Conservation (phyloP, 345 rosid species). For the Aegle marmelos region DNA sequence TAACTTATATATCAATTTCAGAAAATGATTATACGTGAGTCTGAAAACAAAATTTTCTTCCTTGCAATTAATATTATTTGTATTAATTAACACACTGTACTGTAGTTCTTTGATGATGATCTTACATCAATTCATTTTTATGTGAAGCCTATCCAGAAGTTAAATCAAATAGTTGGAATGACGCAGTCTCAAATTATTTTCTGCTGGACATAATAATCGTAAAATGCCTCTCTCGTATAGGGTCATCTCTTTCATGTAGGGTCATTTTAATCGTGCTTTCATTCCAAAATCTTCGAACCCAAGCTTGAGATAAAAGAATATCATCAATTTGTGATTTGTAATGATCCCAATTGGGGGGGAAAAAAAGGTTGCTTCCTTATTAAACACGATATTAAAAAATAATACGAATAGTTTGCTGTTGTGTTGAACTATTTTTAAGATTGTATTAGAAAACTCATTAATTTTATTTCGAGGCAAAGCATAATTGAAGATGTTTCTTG, state of each 20-base stretch:
- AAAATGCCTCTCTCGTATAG: slow-evolving; percentile 4
- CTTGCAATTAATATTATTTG: no score
- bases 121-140: no score
- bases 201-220: neutral
- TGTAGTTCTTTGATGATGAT: no score
- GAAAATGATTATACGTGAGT: no score
- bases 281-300: neutral
- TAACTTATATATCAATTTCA: no score
- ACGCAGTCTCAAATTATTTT: neutral
- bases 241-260: slow-evolving; percentile 4
- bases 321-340: neutral
- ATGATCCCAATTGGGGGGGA: no score
- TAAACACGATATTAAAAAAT: neutral
- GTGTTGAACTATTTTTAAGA: no score
- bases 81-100: no score
- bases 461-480: neutral
- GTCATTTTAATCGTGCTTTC: neutral
- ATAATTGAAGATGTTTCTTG: neutral
- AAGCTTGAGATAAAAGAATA: neutral
- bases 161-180: neutral
- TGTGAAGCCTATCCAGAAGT: neutral
- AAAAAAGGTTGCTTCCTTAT: neutral
- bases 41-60: no score
- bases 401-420: no score
- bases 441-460: neutral